A percentile compares a stretch with the other conserved stretches of the same genome.
Evolutionary conservation across 2,329 filamentous ascomycete genomes (phyloP).

Genomic region (Ceratocystis variospora): DNA sequence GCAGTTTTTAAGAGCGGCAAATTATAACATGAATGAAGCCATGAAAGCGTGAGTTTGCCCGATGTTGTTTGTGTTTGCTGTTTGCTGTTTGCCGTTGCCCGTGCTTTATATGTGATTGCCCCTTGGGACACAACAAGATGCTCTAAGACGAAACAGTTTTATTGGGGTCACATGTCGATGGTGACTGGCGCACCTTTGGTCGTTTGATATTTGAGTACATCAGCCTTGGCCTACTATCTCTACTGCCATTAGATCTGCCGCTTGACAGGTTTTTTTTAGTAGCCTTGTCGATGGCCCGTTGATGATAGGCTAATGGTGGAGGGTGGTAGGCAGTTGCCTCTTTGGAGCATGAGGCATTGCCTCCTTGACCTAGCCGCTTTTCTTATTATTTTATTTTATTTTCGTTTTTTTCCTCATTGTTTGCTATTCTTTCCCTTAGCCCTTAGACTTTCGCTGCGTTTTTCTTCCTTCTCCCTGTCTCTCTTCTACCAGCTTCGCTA

Average conservation of each 20-base stretch:
- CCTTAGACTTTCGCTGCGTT: neutral
- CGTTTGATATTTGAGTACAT: neutral
- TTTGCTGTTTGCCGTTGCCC: neutral
- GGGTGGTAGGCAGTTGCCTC: neutral
- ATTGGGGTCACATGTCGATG: neutral
- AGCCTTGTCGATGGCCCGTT: neutral
- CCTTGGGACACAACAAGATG: neutral
- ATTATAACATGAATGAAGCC: constrained; percentile 40
- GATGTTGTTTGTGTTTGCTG: constrained; percentile 4
- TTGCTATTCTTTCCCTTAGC: neutral
- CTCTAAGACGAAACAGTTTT: neutral
- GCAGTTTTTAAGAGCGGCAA: constrained; percentile 24
- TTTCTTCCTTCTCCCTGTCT: neutral
- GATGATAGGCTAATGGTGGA: neutral
- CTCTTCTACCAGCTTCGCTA: neutral
- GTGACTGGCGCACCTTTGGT: neutral
- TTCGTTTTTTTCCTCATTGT: neutral
- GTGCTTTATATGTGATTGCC: neutral
- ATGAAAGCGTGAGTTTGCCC: constrained; percentile 42
- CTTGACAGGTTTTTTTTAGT: neutral
- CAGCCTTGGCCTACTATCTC: neutral
- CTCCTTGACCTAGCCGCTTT: constrained; percentile 2
- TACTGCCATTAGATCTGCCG: neutral
- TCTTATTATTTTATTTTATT: constrained; percentile 9
- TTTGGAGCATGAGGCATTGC: neutral